Evolutionary conservation across 306 rosid species (phyloP).

Genomic region (Dryas octopetala): DNA sequence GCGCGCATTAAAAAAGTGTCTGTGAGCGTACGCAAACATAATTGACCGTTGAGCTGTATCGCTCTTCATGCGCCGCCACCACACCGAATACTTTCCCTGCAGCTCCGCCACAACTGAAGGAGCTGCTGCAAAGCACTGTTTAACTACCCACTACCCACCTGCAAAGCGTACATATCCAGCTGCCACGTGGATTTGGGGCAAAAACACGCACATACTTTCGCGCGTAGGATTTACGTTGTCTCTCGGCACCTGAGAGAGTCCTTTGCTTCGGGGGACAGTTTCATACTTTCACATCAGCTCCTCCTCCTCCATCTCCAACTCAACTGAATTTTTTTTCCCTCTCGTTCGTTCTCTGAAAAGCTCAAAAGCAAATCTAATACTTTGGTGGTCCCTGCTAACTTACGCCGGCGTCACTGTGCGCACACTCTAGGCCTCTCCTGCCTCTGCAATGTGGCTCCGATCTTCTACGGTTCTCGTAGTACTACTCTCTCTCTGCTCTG

Average conservation of each 20-base stretch:
- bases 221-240: background rate
- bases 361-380: background rate
- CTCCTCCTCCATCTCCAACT: slow-evolving; percentile 5
- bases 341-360: background rate
- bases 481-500: slow-evolving; percentile 36
- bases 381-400: background rate
- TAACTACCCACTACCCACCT: background rate
- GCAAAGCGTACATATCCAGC: background rate
- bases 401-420: slow-evolving; percentile 28
- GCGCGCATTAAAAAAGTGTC: background rate
- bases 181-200: background rate
- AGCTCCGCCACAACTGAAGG: background rate
- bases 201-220: slow-evolving; percentile 9
- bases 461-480: slow-evolving; percentile 35
- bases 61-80: background rate
- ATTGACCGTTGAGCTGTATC: slow-evolving; percentile 1
- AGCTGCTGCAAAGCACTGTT: slow-evolving; percentile 11
- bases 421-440: background rate
- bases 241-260: background rate
- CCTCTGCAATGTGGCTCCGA: slow-evolving; percentile 63
- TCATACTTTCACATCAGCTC: slow-evolving; percentile 38
- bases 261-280: slow-evolving; percentile 34
- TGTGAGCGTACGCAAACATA: background rate
- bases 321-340: background rate
- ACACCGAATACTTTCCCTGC: background rate